Evolutionary conservation across 148 eudicot genomes (phyloP).

Genomic region (Rheum nobile): DNA sequence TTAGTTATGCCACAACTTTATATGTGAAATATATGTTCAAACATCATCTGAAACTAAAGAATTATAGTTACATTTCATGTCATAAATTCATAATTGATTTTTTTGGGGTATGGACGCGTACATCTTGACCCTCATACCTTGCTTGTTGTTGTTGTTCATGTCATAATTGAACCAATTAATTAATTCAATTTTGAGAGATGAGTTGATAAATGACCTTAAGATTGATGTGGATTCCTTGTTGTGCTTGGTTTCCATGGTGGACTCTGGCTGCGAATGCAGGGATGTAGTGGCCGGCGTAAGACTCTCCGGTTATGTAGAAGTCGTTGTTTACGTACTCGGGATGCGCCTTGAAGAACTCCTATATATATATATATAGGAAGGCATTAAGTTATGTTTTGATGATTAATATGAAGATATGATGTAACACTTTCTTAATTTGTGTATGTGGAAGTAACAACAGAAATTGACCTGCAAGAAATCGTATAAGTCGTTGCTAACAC

Average conservation of each 20-base stretch:
- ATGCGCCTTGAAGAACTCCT: slow-evolving; percentile 71
- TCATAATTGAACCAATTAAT: no score
- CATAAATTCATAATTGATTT: background rate
- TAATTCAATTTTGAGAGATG: background rate
- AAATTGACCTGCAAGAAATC: slow-evolving; percentile 71
- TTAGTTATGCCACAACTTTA: no score
- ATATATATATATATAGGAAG: background rate
- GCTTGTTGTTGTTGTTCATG: no score
- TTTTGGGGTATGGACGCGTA: no score
- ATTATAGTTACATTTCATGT: background rate
- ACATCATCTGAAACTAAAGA: background rate
- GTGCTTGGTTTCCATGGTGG: slow-evolving; percentile 65
- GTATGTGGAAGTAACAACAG: background rate
- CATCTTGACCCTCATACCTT: no score
- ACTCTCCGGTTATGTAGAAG: slow-evolving; percentile 80
- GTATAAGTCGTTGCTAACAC: slow-evolving; percentile 59
- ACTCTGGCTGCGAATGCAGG: slow-evolving; percentile 84
- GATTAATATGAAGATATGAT: background rate
- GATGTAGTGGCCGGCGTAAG: slow-evolving; percentile 88
- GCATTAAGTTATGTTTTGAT: background rate
- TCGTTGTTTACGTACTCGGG: slow-evolving; percentile 62
- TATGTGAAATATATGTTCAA: no score
- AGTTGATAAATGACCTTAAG: slow-evolving; percentile 39
- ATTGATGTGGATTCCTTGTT: slow-evolving; percentile 55
- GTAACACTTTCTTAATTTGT: background rate